These are phyloP conservation scores for Saccharomyces pastorianus DNA, from an alignment of 1,139 yeast species.

Conservation along the genomic window DNA sequence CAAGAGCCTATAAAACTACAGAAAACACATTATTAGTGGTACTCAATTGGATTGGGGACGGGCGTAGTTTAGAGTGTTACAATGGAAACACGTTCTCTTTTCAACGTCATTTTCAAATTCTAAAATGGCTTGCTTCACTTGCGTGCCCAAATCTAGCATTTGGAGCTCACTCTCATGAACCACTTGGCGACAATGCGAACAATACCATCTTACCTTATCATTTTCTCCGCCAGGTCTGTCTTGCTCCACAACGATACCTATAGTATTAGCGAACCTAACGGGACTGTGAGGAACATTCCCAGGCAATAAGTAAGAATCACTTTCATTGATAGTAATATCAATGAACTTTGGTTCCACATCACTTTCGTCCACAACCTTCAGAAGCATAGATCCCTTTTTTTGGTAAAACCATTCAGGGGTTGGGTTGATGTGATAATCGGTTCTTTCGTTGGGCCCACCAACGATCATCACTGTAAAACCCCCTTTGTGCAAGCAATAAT, in stretches of 20 bases:
- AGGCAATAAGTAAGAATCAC: slow-evolving; percentile 80
- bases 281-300: slow-evolving; percentile 87
- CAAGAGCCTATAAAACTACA: background rate
- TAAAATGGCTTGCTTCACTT: slow-evolving; percentile 74
- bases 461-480: slow-evolving; percentile 91
- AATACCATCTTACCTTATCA: slow-evolving; percentile 82
- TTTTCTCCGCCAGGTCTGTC: slow-evolving; percentile 67
- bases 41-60: slow-evolving; percentile 37
- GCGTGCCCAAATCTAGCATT: slow-evolving; percentile 80
- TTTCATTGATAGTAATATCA: slow-evolving; percentile 71
- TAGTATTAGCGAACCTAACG: slow-evolving; percentile 73
- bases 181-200: slow-evolving; percentile 54
- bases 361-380: slow-evolving; percentile 65
- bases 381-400: slow-evolving; percentile 76
- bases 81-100: slow-evolving; percentile 62
- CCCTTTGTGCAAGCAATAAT: slow-evolving; percentile 80
- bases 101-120: slow-evolving; percentile 56
- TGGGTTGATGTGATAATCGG: slow-evolving; percentile 87
- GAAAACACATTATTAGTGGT: no score
- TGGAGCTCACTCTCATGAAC: slow-evolving; percentile 67
- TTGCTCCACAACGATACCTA: slow-evolving; percentile 91
- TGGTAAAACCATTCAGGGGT: slow-evolving; percentile 93
- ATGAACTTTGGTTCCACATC: slow-evolving; percentile 54
- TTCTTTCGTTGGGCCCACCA: slow-evolving; percentile 91
- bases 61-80: slow-evolving; percentile 65